Conservation (phyloP, 768 basidiomycete genomes). For the Boletus barrowsii region DNA sequence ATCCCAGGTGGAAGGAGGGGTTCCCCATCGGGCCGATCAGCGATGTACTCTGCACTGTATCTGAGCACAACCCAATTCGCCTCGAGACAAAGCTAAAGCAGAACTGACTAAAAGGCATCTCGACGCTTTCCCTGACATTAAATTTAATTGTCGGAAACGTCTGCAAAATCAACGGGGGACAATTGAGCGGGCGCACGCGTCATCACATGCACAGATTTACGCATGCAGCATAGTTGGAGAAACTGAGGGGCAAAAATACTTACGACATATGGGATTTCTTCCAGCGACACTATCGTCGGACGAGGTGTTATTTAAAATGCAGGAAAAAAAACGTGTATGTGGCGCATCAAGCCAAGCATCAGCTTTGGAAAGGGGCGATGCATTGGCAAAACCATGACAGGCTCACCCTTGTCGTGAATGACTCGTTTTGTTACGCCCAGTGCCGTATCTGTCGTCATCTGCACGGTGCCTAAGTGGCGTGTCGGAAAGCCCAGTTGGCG, state of each 20-base stretch:
- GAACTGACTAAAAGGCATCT: constrained; percentile 93
- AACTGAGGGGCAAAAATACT: constrained; percentile 19
- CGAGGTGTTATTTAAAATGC: not conserved
- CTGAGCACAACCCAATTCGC: not conserved
- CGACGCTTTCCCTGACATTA: constrained; percentile 84
- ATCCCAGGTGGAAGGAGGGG: constrained; percentile 88
- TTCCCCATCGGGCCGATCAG: constrained; percentile 43
- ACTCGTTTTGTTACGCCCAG: constrained; percentile 86
- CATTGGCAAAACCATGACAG: no score
- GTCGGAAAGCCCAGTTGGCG: constrained; percentile 83
- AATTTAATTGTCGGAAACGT: constrained; percentile 89
- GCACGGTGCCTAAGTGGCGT: constrained; percentile 79
- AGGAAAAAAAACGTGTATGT: not conserved
- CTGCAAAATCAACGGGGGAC: constrained; percentile 38
- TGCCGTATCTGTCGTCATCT: constrained; percentile 99
- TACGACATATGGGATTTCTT: constrained; percentile 72
- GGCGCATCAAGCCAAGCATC: not conserved
- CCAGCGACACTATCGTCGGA: constrained; percentile 49
- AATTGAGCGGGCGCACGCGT: no score
- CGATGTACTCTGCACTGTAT: constrained; percentile 45
- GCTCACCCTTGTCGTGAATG: constrained; percentile 64
- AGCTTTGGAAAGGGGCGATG: no score
- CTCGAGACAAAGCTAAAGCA: not conserved
- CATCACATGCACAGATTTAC: no score
- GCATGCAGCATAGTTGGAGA: not conserved